phyloP scores from a whole-genome alignment of 192 early-diverging fungal species.

The Coemansia sp. region DNA sequence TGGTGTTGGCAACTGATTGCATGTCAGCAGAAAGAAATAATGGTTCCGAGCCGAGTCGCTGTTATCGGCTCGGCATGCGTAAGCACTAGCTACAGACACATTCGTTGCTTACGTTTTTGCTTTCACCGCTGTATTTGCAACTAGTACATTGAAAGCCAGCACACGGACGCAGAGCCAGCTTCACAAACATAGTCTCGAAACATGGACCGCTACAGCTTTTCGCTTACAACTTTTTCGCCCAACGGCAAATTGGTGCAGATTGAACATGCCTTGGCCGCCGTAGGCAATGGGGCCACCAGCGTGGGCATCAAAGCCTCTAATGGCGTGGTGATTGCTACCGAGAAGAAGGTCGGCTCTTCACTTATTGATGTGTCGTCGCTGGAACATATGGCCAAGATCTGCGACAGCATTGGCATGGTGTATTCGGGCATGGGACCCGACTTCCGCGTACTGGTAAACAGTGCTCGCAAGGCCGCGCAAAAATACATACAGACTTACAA shows the following conservation, averaged over 20 bases:
- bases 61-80: too few relatives aligned
- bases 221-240: constrained; percentile 98
- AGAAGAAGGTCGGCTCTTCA: constrained; percentile 90
- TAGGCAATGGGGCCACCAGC: constrained; percentile 82
- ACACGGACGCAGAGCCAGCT: too few relatives aligned
- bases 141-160: too few relatives aligned
- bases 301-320: constrained; percentile 97
- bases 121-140: too few relatives aligned
- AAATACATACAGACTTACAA: constrained; percentile 89
- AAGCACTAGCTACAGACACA: too few relatives aligned
- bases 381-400: constrained; percentile 88
- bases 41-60: too few relatives aligned
- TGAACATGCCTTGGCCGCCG: constrained; percentile 95
- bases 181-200: background rate
- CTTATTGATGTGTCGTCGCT: constrained; percentile 91
- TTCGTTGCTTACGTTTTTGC: too few relatives aligned
- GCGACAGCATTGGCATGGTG: constrained; percentile 94
- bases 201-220: constrained; percentile 84
- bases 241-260: constrained; percentile 99
- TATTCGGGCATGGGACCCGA: constrained; percentile 99
- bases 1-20: too few relatives aligned
- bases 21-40: too few relatives aligned
- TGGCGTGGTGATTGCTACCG: constrained; percentile 96
- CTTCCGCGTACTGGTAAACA: constrained; percentile 90
- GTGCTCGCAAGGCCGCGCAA: constrained; percentile 95